These are phyloP conservation scores for Podila epigama DNA, from an alignment of 192 early-diverging fungal species.

Conservation along the genomic window DNA sequence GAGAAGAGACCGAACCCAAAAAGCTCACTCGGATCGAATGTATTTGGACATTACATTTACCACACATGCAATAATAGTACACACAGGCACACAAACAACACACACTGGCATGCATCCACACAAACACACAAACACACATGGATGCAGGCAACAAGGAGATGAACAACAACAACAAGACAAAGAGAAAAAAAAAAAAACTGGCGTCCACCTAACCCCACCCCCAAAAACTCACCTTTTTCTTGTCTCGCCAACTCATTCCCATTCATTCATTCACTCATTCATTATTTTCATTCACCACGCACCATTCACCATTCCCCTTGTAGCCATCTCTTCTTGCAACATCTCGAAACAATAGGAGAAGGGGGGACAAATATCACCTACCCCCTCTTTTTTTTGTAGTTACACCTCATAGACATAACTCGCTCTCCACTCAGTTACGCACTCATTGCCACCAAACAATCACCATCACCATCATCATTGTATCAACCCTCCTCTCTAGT, in stretches of 20 bases:
- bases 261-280: background rate
- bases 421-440: background rate
- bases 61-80: too few relatives aligned
- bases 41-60: too few relatives aligned
- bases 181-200: background rate
- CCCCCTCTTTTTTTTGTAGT: too few relatives aligned
- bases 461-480: background rate
- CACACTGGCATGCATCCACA: too few relatives aligned
- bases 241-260: background rate
- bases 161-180: too few relatives aligned
- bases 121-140: too few relatives aligned
- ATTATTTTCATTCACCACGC: background rate
- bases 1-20: background rate
- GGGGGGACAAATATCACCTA: too few relatives aligned
- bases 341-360: too few relatives aligned
- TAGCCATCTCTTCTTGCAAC: background rate
- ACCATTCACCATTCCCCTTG: background rate
- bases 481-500: background rate
- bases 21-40: background rate
- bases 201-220: background rate
- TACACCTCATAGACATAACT: too few relatives aligned
- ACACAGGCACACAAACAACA: too few relatives aligned
- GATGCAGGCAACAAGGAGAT: too few relatives aligned
- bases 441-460: background rate
- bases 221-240: background rate